Base-by-base conservation (phyloP, 495 filamentous ascomycete genomes). In the Hypoxylon lienhwacheense region DNA sequence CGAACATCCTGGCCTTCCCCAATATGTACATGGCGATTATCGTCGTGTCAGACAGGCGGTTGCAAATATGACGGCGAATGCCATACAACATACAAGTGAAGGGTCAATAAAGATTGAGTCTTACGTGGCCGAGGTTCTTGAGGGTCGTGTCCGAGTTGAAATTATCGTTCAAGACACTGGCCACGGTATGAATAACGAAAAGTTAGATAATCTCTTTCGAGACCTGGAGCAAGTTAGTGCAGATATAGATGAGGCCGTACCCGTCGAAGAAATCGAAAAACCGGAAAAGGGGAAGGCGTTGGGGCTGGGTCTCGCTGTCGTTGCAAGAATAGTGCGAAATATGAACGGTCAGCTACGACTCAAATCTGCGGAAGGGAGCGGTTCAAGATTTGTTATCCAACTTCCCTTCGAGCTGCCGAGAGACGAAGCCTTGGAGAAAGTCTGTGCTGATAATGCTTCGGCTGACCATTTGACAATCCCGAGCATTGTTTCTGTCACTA, bases 321-420 rank as follows among this genome's bases (percentile, higher is more conserved):
- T 96, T 2, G 87, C 92, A 31, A 78, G 91, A 16, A 89, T 89
- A 35, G 75, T 96, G 15, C 80, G 82, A n/a, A 96, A 88, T 60
- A 91, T 95, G 86, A 84, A 92, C 45, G 92, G 92, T 0, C 92
- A 96, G 53, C 68, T 97, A 14, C 81, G 88, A 16, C 74, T 97
- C 4, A 95, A 91, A 57, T 95, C 91, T 0, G 90, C 95, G 66
- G 81, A 86, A 66, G 88, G 89, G 0, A 88, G 87, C 61, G 92
- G 92, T 1, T 92, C 90, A 22, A 79, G 87, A 21, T 95, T 97
- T 59, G 78, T 86, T 14, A 81, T 91, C 10, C 81, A 83, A 47
- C 64, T 91, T 28, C 85, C 83, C 3, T 89, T 91, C 47, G 73
- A 81, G 5, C 57, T 91, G 3, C 82, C 86, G 0, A 64, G 73